Evolutionary conservation across 805 yeast genomes (phyloP).

Genomic region (Starmerella tilneyi): DNA sequence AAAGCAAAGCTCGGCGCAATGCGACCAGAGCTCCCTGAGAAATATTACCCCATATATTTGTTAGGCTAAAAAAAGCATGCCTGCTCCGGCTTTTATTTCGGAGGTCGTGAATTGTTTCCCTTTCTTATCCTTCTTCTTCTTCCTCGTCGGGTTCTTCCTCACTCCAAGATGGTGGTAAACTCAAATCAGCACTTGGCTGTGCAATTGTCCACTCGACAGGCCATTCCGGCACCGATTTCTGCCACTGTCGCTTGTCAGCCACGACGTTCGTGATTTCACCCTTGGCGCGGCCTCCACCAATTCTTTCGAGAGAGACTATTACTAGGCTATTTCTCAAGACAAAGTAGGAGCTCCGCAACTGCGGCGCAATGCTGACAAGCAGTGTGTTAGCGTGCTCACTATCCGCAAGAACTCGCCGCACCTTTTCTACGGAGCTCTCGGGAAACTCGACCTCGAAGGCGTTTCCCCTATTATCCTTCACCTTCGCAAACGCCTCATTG

Average conservation of each 20-base stretch:
- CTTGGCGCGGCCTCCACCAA: slow-evolving; percentile 22
- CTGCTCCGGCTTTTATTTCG: not conserved
- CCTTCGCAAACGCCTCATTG: slow-evolving; percentile 29
- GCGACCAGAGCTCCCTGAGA: too few species aligned
- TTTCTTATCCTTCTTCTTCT: slow-evolving; percentile 5
- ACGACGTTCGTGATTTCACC: slow-evolving; percentile 32
- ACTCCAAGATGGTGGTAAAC: slow-evolving; percentile 25
- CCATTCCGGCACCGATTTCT: slow-evolving; percentile 28
- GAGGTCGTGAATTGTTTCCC: too few species aligned
- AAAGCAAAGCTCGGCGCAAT: too few species aligned
- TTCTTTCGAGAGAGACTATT: slow-evolving; percentile 24
- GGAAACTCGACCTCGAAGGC: slow-evolving; percentile 30
- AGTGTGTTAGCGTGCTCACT: slow-evolving; percentile 10
- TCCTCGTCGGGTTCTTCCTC: slow-evolving; percentile 23
- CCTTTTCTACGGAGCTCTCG: slow-evolving; percentile 15
- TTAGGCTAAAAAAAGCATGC: not conserved
- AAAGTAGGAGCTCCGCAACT: slow-evolving; percentile 31
- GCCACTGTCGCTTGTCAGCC: slow-evolving; percentile 30
- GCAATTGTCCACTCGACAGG: slow-evolving; percentile 26
- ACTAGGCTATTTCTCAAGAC: slow-evolving; percentile 32
- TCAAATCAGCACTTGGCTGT: slow-evolving; percentile 21
- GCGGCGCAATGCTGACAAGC: slow-evolving; percentile 30
- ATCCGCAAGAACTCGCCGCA: slow-evolving; percentile 10
- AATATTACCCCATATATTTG: not conserved
- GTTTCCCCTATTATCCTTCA: slow-evolving; percentile 29